Percentiles rank a stretch among this genome's conserved stretches.
These are phyloP conservation scores for Astrothelium macrocarpum DNA, from an alignment of 495 filamentous ascomycete species.

Conservation along the genomic window DNA sequence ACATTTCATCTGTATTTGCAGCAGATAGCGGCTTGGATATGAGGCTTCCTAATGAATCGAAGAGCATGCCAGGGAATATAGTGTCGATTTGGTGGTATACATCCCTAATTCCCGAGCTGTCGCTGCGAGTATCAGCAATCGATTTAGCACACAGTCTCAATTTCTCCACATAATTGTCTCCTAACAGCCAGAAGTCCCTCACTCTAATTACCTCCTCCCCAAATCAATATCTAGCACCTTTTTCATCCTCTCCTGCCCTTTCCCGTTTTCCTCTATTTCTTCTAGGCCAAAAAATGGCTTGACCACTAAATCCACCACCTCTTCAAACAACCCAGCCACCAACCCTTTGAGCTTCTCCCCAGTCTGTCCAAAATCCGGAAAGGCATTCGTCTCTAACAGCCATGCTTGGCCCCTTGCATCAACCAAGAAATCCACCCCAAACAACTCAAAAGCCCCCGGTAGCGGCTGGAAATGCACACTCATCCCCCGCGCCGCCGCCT, in stretches of 20 bases:
- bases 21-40: no score
- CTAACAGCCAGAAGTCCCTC: background rate
- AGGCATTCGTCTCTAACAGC: slow-evolving; percentile 91
- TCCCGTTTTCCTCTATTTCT: slow-evolving; percentile 22
- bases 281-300: slow-evolving; percentile 47
- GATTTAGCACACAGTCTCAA: background rate
- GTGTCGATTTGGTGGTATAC: no score
- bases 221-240: slow-evolving; percentile 54
- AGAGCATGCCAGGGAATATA: background rate
- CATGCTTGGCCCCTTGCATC: slow-evolving; percentile 53
- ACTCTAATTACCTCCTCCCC: slow-evolving; percentile 36
- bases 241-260: slow-evolving; percentile 36
- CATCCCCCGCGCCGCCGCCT: slow-evolving; percentile 74
- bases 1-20: no score
- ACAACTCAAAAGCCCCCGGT: slow-evolving; percentile 82
- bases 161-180: no score
- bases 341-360: slow-evolving; percentile 61
- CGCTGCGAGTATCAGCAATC: background rate
- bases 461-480: slow-evolving; percentile 82
- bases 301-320: slow-evolving; percentile 57
- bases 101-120: no score
- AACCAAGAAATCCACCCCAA: slow-evolving; percentile 83
- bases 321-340: slow-evolving; percentile 66
- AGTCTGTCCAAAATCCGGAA: slow-evolving; percentile 89
- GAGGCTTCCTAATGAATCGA: background rate